phyloP scores from a whole-genome alignment of 768 basidiomycete species.

The Sarcodon aspratus region DNA sequence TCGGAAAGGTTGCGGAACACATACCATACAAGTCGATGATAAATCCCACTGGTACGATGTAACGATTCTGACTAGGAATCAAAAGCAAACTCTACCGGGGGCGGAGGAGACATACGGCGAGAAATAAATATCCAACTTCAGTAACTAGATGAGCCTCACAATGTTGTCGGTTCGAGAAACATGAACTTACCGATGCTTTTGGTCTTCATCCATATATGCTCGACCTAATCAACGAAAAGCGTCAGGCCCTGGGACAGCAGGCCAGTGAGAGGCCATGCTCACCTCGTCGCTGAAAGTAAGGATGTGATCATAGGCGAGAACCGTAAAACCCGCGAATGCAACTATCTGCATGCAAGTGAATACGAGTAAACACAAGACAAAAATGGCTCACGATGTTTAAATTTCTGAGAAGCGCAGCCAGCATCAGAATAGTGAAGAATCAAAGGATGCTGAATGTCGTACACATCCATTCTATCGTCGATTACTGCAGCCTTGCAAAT shows the following conservation, averaged over 20 bases:
- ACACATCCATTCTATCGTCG: no score
- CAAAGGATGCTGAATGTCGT: no score
- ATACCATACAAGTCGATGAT: slow-evolving; percentile 35
- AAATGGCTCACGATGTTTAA: no score
- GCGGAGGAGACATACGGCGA: slow-evolving; percentile 18
- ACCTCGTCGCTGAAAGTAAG: slow-evolving; percentile 39
- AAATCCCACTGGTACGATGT: slow-evolving; percentile 51
- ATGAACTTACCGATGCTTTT: slow-evolving; percentile 32
- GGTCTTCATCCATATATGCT: slow-evolving; percentile 39
- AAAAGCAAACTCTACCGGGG: neutral
- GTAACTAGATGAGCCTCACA: no score
- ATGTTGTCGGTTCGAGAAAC: neutral
- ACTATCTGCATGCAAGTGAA: slow-evolving; percentile 26
- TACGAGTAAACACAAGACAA: no score
- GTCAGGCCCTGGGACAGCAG: neutral
- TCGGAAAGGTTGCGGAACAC: neutral
- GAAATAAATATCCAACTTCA: slow-evolving; percentile 23
- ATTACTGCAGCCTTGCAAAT: no score
- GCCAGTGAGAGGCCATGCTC: slow-evolving; percentile 1
- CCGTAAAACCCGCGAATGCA: slow-evolving; percentile 37
- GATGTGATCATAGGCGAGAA: slow-evolving; percentile 46
- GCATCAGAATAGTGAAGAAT: no score
- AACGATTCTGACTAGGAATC: slow-evolving; percentile 40
- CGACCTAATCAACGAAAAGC: slow-evolving; percentile 19
- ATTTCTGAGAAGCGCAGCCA: no score